These are phyloP conservation scores for Xylaria sp. DNA, from an alignment of 2,329 filamentous ascomycete species.

Conservation along the genomic window DNA sequence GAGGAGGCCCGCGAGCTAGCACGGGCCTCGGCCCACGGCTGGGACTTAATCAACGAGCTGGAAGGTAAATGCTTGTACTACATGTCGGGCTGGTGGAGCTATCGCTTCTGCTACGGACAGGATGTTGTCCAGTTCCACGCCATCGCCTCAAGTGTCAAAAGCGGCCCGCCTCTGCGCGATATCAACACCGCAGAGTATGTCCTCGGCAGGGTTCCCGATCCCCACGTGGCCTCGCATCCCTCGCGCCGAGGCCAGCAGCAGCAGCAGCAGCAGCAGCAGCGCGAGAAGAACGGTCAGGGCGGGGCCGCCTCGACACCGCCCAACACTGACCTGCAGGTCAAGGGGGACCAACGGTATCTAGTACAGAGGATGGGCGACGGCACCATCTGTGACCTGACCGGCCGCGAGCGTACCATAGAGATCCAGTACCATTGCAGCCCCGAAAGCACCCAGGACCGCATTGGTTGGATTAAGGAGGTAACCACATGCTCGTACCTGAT, in stretches of 20 bases:
- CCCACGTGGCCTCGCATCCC: constrained; percentile 41
- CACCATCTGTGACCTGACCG: constrained; percentile 87
- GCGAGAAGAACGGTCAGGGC: constrained; percentile 36
- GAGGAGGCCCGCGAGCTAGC: constrained; percentile 84
- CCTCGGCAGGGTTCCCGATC: constrained; percentile 69
- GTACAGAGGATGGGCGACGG: constrained; percentile 84
- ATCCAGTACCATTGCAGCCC: constrained; percentile 85
- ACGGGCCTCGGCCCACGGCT: constrained; percentile 79
- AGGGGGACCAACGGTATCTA: constrained; percentile 85
- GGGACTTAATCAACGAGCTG: constrained; percentile 82
- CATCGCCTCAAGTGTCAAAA: constrained; percentile 72
- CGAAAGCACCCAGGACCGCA: constrained; percentile 76
- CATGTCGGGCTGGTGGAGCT: constrained; percentile 93
- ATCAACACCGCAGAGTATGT: constrained; percentile 79
- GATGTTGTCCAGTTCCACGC: constrained; percentile 93
- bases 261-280: constrained; percentile 21
- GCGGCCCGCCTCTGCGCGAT: constrained; percentile 81
- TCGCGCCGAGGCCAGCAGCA: constrained; percentile 42
- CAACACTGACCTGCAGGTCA: constrained; percentile 77
- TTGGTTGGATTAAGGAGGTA: constrained; percentile 93
- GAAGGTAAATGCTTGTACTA: constrained; percentile 84
- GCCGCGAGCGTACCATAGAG: constrained; percentile 83
- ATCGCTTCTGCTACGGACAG: constrained; percentile 90
- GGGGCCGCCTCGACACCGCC: constrained; percentile 49
- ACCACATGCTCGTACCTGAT: constrained; percentile 93